Percentiles rank a stretch among this genome's conserved stretches.
These are phyloP conservation scores for Somion occarium DNA, from an alignment of 1,284 basidiomycete species.

Conservation along the genomic window DNA sequence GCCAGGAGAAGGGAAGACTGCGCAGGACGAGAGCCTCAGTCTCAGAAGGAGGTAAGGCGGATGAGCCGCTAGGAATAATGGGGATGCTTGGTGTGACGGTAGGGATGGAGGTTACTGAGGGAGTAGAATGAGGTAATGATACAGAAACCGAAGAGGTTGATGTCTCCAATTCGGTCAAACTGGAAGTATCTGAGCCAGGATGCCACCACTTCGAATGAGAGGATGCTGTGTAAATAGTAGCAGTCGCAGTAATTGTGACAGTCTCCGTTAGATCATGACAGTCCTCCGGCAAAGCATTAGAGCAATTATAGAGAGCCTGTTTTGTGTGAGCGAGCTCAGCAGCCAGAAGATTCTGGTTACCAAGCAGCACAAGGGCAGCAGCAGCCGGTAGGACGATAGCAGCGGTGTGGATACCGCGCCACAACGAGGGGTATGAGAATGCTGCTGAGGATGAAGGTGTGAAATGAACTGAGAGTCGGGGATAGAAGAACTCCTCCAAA, in stretches of 20 bases:
- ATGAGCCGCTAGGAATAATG: background rate
- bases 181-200: background rate
- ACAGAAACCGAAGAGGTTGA: background rate
- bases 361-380: slow-evolving; percentile 26
- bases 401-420: background rate
- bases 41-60: slow-evolving; percentile 1
- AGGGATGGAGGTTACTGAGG: background rate
- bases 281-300: slow-evolving; percentile 4
- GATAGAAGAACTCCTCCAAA: slow-evolving; percentile 10
- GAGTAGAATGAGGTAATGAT: background rate
- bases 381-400: slow-evolving; percentile 5
- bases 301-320: slow-evolving; percentile 27
- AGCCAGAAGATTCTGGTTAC: slow-evolving; percentile 29
- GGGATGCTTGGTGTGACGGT: slow-evolving; percentile 1
- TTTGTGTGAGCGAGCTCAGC: slow-evolving; percentile 35
- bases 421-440: background rate
- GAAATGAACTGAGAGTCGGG: slow-evolving; percentile 2
- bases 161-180: background rate
- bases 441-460: slow-evolving; percentile 1
- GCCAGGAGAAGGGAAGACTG: slow-evolving; percentile 15
- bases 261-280: slow-evolving; percentile 13
- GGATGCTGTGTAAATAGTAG: slow-evolving; percentile 7
- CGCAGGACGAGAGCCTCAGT: slow-evolving; percentile 1
- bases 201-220: slow-evolving; percentile 10
- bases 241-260: slow-evolving; percentile 19